These are phyloP conservation scores for Trichophyton mentagrophytes DNA, from an alignment of 2,329 filamentous ascomycete genomes.

Conservation along the genomic window DNA sequence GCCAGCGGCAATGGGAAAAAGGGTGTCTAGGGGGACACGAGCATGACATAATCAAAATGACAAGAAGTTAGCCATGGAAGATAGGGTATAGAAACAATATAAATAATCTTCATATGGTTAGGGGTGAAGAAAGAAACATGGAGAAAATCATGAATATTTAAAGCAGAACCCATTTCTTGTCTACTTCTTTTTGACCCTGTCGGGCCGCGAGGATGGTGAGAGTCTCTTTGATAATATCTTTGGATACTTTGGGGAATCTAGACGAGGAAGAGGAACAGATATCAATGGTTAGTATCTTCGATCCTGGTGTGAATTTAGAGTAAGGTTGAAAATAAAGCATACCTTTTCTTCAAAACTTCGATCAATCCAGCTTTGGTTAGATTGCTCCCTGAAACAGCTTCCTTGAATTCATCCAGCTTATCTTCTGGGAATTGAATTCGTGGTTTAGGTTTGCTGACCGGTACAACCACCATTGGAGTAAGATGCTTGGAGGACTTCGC, in stretches of 20 bases:
- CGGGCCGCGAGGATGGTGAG: conserved; percentile 53
- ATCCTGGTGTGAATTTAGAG: too few relatives aligned
- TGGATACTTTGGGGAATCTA: conserved; percentile 57
- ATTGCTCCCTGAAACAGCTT: conserved; percentile 55
- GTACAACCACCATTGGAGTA: not conserved
- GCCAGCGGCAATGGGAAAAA: not conserved
- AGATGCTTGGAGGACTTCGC: not conserved
- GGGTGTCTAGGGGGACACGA: not conserved
- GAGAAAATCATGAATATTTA: conserved; percentile 12
- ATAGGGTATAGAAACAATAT: not conserved
- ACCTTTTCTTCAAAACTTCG: conserved; percentile 60
- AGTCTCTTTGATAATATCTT: conserved; percentile 58
- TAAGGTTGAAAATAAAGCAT: conserved; percentile 14
- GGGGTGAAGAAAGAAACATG: not conserved
- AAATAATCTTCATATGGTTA: not conserved
- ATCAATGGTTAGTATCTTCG: not conserved
- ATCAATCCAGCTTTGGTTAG: conserved; percentile 62
- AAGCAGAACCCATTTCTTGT: conserved; percentile 51
- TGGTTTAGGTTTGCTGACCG: conserved; percentile 14
- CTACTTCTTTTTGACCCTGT: conserved; percentile 47
- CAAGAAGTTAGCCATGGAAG: not conserved
- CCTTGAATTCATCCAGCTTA: conserved; percentile 54
- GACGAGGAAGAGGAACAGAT: not conserved
- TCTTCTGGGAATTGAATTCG: conserved; percentile 44
- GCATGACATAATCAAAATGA: not conserved